Evolutionary conservation across 2,329 filamentous ascomycete species (phyloP).

Genomic region (Exophiala viscosa): DNA sequence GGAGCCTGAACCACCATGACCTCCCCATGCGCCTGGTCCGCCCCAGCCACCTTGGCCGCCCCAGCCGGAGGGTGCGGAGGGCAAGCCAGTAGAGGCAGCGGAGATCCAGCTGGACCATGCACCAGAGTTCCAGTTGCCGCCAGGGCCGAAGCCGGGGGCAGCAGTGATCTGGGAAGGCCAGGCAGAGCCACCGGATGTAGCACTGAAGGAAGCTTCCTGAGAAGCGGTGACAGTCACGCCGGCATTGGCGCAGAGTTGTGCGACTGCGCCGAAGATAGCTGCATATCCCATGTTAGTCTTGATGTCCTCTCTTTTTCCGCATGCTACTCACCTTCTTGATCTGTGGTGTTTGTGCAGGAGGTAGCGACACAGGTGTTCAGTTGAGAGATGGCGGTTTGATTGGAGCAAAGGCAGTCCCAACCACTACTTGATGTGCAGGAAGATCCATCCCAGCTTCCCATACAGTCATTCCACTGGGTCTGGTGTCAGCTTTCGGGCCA

Average conservation of each 20-base stretch:
- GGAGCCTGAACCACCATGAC: constrained; percentile 14
- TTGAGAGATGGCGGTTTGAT: constrained; percentile 27
- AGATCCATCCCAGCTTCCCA: constrained; percentile 26
- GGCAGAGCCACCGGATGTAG: constrained; percentile 27
- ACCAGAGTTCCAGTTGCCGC: constrained; percentile 24
- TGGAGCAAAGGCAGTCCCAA: constrained; percentile 29
- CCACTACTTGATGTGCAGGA: constrained; percentile 21
- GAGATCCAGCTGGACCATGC: constrained; percentile 26
- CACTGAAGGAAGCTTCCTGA: constrained; percentile 28
- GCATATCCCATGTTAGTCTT: constrained; percentile 5
- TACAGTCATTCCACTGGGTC: constrained; percentile 27
- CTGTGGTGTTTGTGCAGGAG: constrained; percentile 28
- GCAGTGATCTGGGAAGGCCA: constrained; percentile 26
- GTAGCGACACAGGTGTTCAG: constrained; percentile 29
- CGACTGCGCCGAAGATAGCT: constrained; percentile 29
- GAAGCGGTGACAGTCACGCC: constrained; percentile 26
- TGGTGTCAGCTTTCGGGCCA: background rate
- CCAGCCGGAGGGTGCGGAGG: constrained; percentile 25
- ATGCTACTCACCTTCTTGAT: constrained; percentile 26
- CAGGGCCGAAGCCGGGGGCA: constrained; percentile 22
- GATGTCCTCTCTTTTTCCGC: background rate
- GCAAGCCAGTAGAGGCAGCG: constrained; percentile 24
- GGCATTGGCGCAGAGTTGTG: constrained; percentile 29
- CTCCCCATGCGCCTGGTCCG: constrained; percentile 18
- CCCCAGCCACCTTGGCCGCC: constrained; percentile 22